phyloP scores from a whole-genome alignment of 139 green algal genomes.

The Chara braunii region DNA sequence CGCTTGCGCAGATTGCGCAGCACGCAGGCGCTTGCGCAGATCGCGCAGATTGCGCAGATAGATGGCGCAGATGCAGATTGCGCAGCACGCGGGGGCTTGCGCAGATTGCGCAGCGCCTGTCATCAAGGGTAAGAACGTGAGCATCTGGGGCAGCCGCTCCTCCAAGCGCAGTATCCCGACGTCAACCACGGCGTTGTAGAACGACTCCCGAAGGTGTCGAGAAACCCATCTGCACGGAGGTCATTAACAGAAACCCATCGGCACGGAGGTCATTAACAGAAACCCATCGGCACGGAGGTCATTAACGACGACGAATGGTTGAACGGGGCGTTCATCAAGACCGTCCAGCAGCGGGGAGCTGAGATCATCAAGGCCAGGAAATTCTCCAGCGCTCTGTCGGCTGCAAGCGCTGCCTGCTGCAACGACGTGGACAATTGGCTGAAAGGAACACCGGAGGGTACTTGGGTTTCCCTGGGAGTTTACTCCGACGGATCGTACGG shows the following conservation, averaged over 20 bases:
- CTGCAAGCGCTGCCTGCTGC: constrained; percentile 74
- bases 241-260: too few relatives aligned
- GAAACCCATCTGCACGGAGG: constrained; percentile 61
- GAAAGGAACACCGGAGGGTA: constrained; percentile 57
- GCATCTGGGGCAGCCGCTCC: constrained; percentile 96
- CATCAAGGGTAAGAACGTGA: constrained; percentile 77
- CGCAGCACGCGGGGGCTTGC: too few relatives aligned
- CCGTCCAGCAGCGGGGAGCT: constrained; percentile 84
- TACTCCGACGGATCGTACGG: constrained; percentile 63
- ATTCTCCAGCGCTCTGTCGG: constrained; percentile 76
- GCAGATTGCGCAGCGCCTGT: constrained; percentile 64
- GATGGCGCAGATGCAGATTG: too few relatives aligned
- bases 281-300: constrained; percentile 52
- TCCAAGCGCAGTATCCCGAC: constrained; percentile 87
- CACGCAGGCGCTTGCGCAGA: too few relatives aligned
- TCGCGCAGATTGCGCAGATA: too few relatives aligned
- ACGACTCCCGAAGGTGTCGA: too few relatives aligned
- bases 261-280: constrained; percentile 59
- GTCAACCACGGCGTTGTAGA: constrained; percentile 76
- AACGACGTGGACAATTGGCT: constrained; percentile 90
- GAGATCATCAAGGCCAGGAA: constrained; percentile 85
- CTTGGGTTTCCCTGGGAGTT: constrained; percentile 80
- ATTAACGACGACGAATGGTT: constrained; percentile 52
- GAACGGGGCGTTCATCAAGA: constrained; percentile 75
- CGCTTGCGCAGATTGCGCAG: too few relatives aligned